phyloP scores from a whole-genome alignment of 495 filamentous ascomycete species.

The Neurospora tetrasperma region DNA sequence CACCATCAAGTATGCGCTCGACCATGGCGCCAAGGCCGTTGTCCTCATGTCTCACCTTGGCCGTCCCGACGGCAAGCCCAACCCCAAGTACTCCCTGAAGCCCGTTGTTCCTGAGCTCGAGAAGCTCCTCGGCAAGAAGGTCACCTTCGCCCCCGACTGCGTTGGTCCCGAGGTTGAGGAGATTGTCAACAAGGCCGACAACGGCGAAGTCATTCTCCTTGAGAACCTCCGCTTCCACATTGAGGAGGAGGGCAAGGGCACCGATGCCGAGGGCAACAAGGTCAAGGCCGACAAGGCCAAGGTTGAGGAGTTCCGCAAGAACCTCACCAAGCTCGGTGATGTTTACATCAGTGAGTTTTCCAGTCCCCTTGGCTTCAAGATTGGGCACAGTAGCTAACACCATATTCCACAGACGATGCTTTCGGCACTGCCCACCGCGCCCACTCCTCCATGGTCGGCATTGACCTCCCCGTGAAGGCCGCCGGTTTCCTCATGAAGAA shows the following conservation, averaged over 20 bases:
- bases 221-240: constrained; percentile 98
- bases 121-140: constrained; percentile 72
- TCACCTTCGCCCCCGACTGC: constrained; percentile 84
- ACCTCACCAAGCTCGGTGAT: constrained; percentile 87
- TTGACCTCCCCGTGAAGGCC: constrained; percentile 90
- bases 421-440: constrained; percentile 97
- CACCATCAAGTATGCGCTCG: constrained; percentile 95
- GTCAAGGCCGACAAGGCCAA: constrained; percentile 90
- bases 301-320: constrained; percentile 89
- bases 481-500: constrained; percentile 99
- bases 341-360: constrained; percentile 84
- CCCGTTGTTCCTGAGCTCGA: constrained; percentile 86
- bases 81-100: constrained; percentile 88
- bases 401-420: constrained; percentile 62
- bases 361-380: background rate
- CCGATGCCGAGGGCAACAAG: constrained; percentile 91
- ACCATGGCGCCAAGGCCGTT: constrained; percentile 88
- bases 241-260: constrained; percentile 92
- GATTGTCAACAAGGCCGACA: constrained; percentile 70
- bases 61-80: constrained; percentile 80
- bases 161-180: constrained; percentile 86
- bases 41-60: constrained; percentile 98
- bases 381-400: background rate
- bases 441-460: constrained; percentile 98
- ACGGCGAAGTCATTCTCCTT: constrained; percentile 78